These are phyloP conservation scores for Metschnikowia corniflorae DNA, from an alignment of 805 yeast species.

Conservation along the genomic window DNA sequence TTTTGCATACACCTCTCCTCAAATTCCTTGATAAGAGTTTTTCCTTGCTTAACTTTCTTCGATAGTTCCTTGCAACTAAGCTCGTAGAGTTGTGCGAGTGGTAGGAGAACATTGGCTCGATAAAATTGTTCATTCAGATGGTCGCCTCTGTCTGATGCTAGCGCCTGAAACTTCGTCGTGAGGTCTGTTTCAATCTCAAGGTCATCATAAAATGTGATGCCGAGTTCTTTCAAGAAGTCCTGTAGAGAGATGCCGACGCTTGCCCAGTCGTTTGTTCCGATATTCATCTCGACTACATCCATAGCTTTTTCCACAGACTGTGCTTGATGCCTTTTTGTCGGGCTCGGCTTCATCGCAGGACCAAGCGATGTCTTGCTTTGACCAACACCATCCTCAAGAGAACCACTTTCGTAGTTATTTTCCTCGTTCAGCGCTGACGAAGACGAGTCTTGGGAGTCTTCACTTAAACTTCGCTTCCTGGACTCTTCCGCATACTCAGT, in stretches of 20 bases:
- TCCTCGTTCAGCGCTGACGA: constrained; percentile 4
- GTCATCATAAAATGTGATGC: constrained; percentile 45
- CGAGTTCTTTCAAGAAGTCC: constrained; percentile 38
- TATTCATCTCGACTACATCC: neutral
- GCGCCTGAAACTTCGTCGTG: constrained; percentile 20
- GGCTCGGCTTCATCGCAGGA: constrained; percentile 12
- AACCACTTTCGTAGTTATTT: constrained; percentile 1
- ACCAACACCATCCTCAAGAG: neutral
- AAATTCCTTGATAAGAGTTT: constrained; percentile 43
- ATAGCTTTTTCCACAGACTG: neutral
- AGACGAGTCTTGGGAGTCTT: neutral
- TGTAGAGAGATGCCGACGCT: constrained; percentile 34
- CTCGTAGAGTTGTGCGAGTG: constrained; percentile 46
- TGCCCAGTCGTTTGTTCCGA: constrained; percentile 18
- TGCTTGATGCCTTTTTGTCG: constrained; percentile 7
- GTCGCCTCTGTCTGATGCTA: constrained; percentile 12
- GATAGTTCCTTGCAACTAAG: constrained; percentile 53
- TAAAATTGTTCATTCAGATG: constrained; percentile 30
- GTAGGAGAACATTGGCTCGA: constrained; percentile 38
- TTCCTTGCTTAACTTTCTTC: constrained; percentile 50
- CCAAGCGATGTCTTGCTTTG: constrained; percentile 8
- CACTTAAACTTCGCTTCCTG: no score
- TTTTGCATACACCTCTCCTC: constrained; percentile 44
- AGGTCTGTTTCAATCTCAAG: constrained; percentile 32
- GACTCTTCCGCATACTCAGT: neutral